Evolutionary conservation across 1,139 yeast genomes (phyloP).

Genomic region (Yamadazyma taylorii): DNA sequence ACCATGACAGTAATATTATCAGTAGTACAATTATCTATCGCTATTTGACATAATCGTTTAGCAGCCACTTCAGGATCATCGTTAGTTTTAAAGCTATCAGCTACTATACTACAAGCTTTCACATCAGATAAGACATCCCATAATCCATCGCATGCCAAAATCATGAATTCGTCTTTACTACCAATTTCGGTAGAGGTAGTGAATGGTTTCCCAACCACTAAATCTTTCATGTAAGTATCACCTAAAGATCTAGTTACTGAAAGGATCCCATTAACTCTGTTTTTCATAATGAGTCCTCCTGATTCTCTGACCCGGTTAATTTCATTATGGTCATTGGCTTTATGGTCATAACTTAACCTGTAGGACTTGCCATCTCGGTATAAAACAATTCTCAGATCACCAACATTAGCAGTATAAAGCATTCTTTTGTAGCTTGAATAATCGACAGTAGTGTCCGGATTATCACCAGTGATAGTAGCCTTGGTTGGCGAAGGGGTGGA

Average conservation of each 20-base stretch:
- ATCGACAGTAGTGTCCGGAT: constrained; percentile 29
- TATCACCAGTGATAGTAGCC: too few species aligned
- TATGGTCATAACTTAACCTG: constrained; percentile 89
- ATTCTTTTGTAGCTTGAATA: constrained; percentile 53
- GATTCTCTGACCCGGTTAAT: constrained; percentile 68
- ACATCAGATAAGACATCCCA: constrained; percentile 92
- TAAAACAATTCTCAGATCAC: constrained; percentile 85
- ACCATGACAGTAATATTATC: constrained; percentile 96
- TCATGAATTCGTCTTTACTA: constrained; percentile 65
- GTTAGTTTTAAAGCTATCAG: constrained; percentile 33
- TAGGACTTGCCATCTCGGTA: constrained; percentile 72
- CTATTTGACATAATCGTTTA: constrained; percentile 65
- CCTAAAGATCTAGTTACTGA: constrained; percentile 96
- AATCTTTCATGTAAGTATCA: constrained; percentile 87
- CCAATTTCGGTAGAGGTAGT: constrained; percentile 83
- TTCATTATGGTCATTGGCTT: constrained; percentile 82
- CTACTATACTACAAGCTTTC: constrained; percentile 72
- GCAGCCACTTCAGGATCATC: constrained; percentile 65
- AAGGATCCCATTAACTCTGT: constrained; percentile 91
- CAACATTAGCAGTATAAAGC: constrained; percentile 93
- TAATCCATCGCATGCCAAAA: constrained; percentile 90
- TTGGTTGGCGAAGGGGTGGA: too few species aligned
- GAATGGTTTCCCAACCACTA: constrained; percentile 88
- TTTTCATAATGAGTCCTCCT: constrained; percentile 88
- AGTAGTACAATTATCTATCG: constrained; percentile 77